Conservation (phyloP, 441 rosid species). For the Corymbia citriodora region DNA sequence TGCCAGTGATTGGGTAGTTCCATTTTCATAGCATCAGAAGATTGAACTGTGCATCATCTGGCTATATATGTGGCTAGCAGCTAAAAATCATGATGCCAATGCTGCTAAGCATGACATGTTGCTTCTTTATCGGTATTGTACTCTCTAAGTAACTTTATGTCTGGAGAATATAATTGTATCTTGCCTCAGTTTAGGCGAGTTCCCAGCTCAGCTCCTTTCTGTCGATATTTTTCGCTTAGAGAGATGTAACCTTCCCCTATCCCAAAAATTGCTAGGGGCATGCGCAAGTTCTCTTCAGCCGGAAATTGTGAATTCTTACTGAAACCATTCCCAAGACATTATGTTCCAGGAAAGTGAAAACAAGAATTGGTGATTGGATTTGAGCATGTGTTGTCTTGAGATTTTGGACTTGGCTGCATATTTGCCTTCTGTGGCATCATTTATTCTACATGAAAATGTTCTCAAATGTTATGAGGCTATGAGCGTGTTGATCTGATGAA, state of each 20-base stretch:
- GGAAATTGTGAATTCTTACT: not conserved
- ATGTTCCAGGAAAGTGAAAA: not conserved
- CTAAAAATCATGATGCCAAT: not conserved
- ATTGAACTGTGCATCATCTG: not conserved
- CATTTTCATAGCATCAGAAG: not conserved
- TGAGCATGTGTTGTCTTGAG: not conserved
- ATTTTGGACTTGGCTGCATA: not conserved
- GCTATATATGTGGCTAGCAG: not conserved
- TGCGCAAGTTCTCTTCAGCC: not conserved
- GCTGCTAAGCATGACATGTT: not conserved
- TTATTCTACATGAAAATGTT: not conserved
- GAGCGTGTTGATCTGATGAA: not conserved
- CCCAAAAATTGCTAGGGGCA: not conserved
- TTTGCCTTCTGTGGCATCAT: not conserved
- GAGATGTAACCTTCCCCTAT: not conserved
- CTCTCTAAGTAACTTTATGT: not conserved
- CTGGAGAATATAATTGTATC: not conserved
- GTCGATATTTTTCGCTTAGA: not conserved
- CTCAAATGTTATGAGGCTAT: not conserved
- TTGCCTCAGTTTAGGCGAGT: not conserved
- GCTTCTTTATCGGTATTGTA: not conserved
- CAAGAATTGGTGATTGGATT: not conserved
- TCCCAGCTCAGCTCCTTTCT: not conserved
- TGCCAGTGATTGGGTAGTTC: not conserved
- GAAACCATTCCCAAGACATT: not conserved